Evolutionary conservation across 495 filamentous ascomycete species (phyloP), one percentile per base, ranked within the genome.

Genomic region (Penicillium diatomitis): DNA sequence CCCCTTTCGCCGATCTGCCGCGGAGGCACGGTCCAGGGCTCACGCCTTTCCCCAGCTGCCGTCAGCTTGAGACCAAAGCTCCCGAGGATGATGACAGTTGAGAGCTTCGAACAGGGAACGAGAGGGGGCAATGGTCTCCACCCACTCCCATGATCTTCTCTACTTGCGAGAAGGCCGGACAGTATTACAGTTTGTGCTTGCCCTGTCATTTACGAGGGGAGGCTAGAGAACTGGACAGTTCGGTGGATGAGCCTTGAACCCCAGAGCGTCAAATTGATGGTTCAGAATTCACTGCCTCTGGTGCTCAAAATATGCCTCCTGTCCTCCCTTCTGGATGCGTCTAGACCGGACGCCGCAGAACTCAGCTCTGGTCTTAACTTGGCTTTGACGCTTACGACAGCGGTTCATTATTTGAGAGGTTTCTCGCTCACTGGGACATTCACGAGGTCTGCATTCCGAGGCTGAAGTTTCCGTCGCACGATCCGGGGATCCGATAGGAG

Each of bases 401-500:
- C 31, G 43, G 38, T 38, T 32, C 39, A 40, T 40, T 29, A 46
- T 58, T 53, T 32, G 52, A 46, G 35, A 49, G 52, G 32, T 52
- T 55, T 52, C 56, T 20, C 20, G 20, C 20, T 20, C 20, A 20
- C 20, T 20, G 20, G 56, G 50, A 49, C 37, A 55, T 49, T 49
- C 52, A 39, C 47, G 32, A 47, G 27, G 32, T 47, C 42, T 35
- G 47, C 31, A 37, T 38, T 31, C 8, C 34, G 40, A 53, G 44
- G 31, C 39, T 50, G 44, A 44, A 31, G 36, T 32, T n/a, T 49
- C 37, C 44, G 36, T 44, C 8, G 31, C 32, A 31, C 7, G 27
- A 27, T 29, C 11, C 7, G 32, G 20, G n/a, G 34, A 41, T 62
- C 60, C 54, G 60, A 62, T 62, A 62, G 57, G 60, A 8, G 44